Base-by-base conservation (phyloP, 2,329 filamentous ascomycete genomes). In the Aureobasidium namibiae region DNA sequence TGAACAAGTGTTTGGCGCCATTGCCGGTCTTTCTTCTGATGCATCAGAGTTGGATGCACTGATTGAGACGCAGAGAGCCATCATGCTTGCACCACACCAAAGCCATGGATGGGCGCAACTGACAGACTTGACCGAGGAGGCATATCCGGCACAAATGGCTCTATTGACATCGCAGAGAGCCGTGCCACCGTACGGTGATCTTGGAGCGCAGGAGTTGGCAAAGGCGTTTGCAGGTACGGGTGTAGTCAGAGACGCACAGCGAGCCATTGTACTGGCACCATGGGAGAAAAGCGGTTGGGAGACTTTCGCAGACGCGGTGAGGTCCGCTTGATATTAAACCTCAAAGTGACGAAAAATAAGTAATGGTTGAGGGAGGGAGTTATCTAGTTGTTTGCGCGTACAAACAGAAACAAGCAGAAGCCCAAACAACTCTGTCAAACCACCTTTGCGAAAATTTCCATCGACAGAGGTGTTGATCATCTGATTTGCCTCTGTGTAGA, bases 21-120 rank as follows among this genome's bases (percentile, higher is more conserved):
- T 95, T 18, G 87, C 89, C 1, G 77, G 81, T 4, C 72, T 88
- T 21, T 38, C 54, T 14, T 57, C 54, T 2, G 77, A 78, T 6
- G 74, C 80, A 34, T 68, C 50, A 31, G 65, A 63, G 61, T 71
- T 61, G 26, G 72, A 75, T 56, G 76, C 81, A 38, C 73, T 80
- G 52, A 78, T 82, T 44, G 69, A 85, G 36, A 76, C 80, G 1
- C 85, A 90, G 67, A 83, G 80, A 16, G 86, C 90, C 58, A 82
- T 96, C 18, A 87, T 96, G 82, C 80, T 96, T 23, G 82, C 88
- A 50, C 94, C 94, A 0, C 80, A 86, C 60, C 81, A 91, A 60
- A 85, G 91, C 0, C 83, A 88, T 56, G 89, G 90, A 0, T 99
- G 94, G 94, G 81, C 83, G 42, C 80, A 87, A 53, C 77, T 97